Evolutionary conservation across 2,329 filamentous ascomycete species (phyloP), one percentile per base, ranked within the genome.

Genomic region (Magnaporthiopsis rhizophila): DNA sequence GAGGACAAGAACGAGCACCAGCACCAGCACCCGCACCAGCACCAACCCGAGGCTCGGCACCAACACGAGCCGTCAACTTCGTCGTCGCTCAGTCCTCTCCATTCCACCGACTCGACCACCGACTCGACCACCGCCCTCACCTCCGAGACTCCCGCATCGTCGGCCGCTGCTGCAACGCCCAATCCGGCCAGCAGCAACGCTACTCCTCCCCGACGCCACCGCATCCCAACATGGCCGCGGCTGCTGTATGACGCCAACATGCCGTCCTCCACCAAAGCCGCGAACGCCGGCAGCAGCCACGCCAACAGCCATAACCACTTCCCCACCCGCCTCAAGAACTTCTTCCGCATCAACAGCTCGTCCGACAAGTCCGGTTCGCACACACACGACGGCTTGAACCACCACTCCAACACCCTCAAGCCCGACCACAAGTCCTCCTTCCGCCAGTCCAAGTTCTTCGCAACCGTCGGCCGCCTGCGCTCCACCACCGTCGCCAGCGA

Each of bases 401-500:
- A 28, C 59, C 61, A 62, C 53, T 12, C n/a, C n/a, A 24, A 60
- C 45, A 64, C 64, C 60, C 64, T 67, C 68, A 86, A 86, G 74
- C 77, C 83, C 66, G 86, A 89, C 70, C 77, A 77, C 70, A 91
- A 90, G 75, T 83, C 83, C 69, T 83, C 86, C 64, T 90, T 92
- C 74, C 87, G 92, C 71, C 91, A 96, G 75, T 95, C 90, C 69
- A 87, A 91, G 72, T 96, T 97, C 80, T 90, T 97, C 72, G 91
- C 89, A 65, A 89, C 90, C 70, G 91, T 96, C 73, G 89, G 89
- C 73, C 89, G 94, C 70, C 92, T 94, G 74, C 88, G 94, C 71
- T 96, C 92, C 50, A 89, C 90, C 66, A 98, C 94, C 32, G 91
- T 96, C 65, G 91, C 91, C 69, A 97, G 92, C 77, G 94, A 97